Evolutionary conservation across 257 asterid species (phyloP), one percentile per base, ranked within the genome.

Genomic region (Penstemon barbatus): DNA sequence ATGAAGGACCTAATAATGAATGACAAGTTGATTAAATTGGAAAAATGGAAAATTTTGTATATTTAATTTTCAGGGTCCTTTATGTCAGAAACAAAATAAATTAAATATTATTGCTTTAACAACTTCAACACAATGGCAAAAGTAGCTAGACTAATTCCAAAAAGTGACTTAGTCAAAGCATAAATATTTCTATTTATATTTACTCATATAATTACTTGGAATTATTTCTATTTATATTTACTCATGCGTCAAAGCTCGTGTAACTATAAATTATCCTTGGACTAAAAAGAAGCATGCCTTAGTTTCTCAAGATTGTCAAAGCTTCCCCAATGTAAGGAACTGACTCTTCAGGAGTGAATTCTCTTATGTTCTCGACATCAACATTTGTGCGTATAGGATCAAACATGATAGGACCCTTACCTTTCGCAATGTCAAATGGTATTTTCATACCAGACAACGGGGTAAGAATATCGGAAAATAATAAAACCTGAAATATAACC

Each of bases 241-340:
- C 18, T 15, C 52, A 43, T 19, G 42, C 66, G 48, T 18, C 42
- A 39, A 58, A 38, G 2, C 36, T 8, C 38, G 25, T 45, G 8
- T 15, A 65, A 62, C n/a, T 8, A 13, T 4, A 58, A 18, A 3
- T 58, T 72, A 7, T 33, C 57, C 51, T 7, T 33, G 8, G 19
- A 38, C 44, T 25, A 4, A 49, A 45, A 44, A 15, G 13, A 63
- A 69, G 33, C 8, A 10, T 63, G 58, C 41, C 37, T 50, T 11
- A 61, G 12, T 89, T 83, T 66, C 90, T 84, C 89, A 94, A 85
- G 80, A 94, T 89, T 61, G 89, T 82, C 63, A 94, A 80, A 58
- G 99, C 96, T 79, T 94, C 96, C 52, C 99, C 99, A 61, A 94
- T 97, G 57, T 94, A 94, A 7, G 99, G 98, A 75, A 94, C 99